Conservation (phyloP, 164 flowering plant species). For the Aristolochia fimbriata region DNA sequence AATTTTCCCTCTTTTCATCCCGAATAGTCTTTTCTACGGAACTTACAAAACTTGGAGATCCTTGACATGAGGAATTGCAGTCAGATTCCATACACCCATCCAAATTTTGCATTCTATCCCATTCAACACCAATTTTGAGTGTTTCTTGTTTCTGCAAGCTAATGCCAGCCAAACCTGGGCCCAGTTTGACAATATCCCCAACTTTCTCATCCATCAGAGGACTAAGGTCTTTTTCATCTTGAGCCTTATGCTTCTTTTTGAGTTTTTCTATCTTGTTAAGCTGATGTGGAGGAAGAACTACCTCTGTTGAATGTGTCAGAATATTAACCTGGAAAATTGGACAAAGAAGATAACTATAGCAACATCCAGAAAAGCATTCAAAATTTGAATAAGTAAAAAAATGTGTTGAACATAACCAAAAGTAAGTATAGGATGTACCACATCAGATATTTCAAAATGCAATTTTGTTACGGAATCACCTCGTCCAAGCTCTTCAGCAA, state of each 20-base stretch:
- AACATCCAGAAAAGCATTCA: not conserved
- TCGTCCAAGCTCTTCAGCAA: constrained; percentile 39
- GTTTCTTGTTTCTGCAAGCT: constrained; percentile 19
- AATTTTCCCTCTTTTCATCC: constrained; percentile 12
- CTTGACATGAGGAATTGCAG: too few species aligned
- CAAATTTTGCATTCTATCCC: constrained; percentile 10
- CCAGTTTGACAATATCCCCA: constrained; percentile 11
- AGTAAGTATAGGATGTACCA: constrained; percentile 30
- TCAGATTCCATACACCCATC: constrained; percentile 7
- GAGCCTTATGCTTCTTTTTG: constrained; percentile 33
- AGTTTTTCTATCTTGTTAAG: constrained; percentile 27
- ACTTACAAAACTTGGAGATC: not conserved
- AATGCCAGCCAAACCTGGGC: constrained; percentile 14
- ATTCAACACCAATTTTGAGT: constrained; percentile 9
- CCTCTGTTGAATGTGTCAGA: constrained; percentile 47
- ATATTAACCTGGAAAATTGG: constrained; percentile 47
- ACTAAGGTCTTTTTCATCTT: constrained; percentile 19
- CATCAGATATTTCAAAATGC: constrained; percentile 42
- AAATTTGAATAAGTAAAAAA: too few species aligned
- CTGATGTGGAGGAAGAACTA: constrained; percentile 30
- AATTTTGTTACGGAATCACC: constrained; percentile 49
- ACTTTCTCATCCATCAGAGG: constrained; percentile 10
- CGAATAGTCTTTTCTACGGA: constrained; percentile 14
- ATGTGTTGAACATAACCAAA: too few species aligned
- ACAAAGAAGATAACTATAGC: not conserved